A percentile compares a stretch with the other conserved stretches of the same genome.
Conservation (phyloP, 192 early-diverging fungal species). For the Mortierella alpina region DNA sequence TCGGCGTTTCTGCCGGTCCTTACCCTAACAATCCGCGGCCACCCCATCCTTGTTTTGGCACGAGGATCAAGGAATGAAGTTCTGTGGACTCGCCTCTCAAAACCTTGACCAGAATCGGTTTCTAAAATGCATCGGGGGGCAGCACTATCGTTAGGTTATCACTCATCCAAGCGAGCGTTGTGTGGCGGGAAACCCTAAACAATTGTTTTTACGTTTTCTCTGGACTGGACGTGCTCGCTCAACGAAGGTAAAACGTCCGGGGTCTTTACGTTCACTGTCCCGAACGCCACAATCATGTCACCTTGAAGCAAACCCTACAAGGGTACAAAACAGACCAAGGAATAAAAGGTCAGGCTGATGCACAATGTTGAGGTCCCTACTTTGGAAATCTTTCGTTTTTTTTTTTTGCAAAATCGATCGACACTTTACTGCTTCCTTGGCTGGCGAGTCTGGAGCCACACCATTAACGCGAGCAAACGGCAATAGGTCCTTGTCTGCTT, state of each 20-base stretch:
- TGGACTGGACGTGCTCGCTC: constrained; percentile 45
- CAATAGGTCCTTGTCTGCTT: neutral
- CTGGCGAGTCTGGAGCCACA: constrained; percentile 69
- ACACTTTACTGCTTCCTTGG: constrained; percentile 55
- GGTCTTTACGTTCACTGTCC: constrained; percentile 47
- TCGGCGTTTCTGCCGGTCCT: neutral
- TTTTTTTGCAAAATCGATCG: no score
- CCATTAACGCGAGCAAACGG: constrained; percentile 67
- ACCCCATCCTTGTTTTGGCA: constrained; percentile 63
- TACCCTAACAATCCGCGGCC: constrained; percentile 64
- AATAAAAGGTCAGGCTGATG: neutral
- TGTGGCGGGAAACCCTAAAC: no score
- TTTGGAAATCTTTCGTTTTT: neutral
- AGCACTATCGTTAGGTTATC: no score
- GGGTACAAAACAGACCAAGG: neutral
- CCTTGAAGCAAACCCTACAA: constrained; percentile 57
- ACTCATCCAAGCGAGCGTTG: no score
- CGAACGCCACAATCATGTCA: constrained; percentile 62
- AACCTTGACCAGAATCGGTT: constrained; percentile 54
- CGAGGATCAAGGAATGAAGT: constrained; percentile 37
- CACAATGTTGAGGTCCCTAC: no score
- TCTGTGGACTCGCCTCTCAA: constrained; percentile 39
- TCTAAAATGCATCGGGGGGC: constrained; percentile 17
- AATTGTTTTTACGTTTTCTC: constrained; percentile 44
- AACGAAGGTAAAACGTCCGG: constrained; percentile 52